Evolutionary conservation across 768 basidiomycete species (phyloP).

Genomic region (Mrakia hoshinonis): DNA sequence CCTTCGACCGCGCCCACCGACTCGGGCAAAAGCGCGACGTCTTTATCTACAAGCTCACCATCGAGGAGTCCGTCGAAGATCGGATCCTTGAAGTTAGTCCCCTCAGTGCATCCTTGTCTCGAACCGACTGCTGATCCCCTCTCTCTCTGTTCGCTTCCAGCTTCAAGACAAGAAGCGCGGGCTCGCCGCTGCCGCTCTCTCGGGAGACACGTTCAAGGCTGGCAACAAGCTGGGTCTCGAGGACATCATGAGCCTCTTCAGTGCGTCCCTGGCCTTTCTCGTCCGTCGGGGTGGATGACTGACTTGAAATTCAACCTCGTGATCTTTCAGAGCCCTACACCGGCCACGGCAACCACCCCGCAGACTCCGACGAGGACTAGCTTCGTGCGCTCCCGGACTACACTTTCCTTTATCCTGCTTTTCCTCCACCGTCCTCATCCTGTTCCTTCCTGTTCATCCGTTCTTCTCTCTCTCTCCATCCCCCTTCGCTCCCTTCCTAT

Average conservation of each 20-base stretch:
- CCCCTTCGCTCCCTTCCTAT: too few species aligned
- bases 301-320: background rate
- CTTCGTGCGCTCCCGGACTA: too few species aligned
- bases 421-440: too few species aligned
- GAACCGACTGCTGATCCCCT: background rate
- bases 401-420: too few species aligned
- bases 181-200: conserved; percentile 70
- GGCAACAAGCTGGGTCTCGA: conserved; percentile 68
- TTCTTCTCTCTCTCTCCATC: too few species aligned
- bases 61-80: conserved; percentile 77
- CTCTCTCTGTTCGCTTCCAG: conserved; percentile 38
- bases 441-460: too few species aligned
- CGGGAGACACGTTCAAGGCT: conserved; percentile 79
- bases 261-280: background rate
- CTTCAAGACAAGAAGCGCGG: conserved; percentile 89
- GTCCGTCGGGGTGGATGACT: background rate
- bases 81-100: conserved; percentile 44
- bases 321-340: background rate
- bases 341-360: background rate
- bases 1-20: conserved; percentile 83
- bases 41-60: conserved; percentile 60
- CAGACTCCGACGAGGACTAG: background rate
- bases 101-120: background rate
- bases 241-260: conserved; percentile 56
- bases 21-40: conserved; percentile 81